These are phyloP conservation scores for Bipolaris oryzae DNA, from an alignment of 2,329 filamentous ascomycete species.

Conservation along the genomic window DNA sequence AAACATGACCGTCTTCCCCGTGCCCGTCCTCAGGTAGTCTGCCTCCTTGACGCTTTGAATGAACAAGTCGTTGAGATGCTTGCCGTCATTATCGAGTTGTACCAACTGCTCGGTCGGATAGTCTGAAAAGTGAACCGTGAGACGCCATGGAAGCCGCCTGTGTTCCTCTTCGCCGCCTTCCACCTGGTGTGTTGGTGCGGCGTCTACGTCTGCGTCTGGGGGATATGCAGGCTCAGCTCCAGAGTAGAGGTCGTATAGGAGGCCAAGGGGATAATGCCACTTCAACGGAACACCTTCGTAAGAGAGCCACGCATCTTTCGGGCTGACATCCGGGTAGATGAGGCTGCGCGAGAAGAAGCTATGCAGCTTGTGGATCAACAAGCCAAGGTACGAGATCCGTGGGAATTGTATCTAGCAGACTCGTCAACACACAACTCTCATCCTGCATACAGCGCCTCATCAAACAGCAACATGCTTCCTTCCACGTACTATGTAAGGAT, in stretches of 20 bases:
- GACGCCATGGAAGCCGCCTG: constrained; percentile 62
- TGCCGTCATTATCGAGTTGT: constrained; percentile 60
- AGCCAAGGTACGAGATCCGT: constrained; percentile 71
- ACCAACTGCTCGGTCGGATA: constrained; percentile 65
- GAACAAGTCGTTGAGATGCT: constrained; percentile 67
- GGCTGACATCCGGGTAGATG: constrained; percentile 61
- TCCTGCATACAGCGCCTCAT: neutral
- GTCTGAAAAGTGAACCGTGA: constrained; percentile 66
- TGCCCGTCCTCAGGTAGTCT: constrained; percentile 86
- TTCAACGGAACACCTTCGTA: constrained; percentile 72
- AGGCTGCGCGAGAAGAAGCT: constrained; percentile 65
- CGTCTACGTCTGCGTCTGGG: constrained; percentile 13
- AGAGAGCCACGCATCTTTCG: constrained; percentile 66
- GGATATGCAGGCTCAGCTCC: constrained; percentile 57
- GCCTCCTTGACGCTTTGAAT: constrained; percentile 78
- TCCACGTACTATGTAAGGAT: constrained; percentile 63
- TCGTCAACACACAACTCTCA: constrained; percentile 5
- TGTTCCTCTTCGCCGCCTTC: constrained; percentile 26
- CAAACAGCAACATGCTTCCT: constrained; percentile 1
- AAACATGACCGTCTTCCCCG: constrained; percentile 87
- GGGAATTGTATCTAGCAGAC: constrained; percentile 62
- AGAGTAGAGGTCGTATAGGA: constrained; percentile 72
- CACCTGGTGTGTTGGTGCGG: constrained; percentile 19
- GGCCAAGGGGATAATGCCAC: constrained; percentile 73
- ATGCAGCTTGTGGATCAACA: constrained; percentile 67